Evolutionary conservation across 2,329 filamentous ascomycete genomes (phyloP).

Genomic region (Lasiodiplodia sp.): DNA sequence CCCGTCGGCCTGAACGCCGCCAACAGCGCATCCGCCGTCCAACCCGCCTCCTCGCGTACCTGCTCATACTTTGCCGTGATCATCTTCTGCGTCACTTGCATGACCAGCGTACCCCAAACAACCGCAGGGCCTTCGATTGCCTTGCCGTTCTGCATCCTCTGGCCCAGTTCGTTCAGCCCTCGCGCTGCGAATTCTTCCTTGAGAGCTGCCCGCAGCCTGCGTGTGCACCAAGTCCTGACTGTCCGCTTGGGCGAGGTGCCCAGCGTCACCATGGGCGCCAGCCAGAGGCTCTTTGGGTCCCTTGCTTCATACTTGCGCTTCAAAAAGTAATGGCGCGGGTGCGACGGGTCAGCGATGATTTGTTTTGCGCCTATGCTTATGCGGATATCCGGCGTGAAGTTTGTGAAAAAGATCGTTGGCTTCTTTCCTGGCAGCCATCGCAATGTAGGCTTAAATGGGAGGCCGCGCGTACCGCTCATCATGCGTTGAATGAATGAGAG

Average conservation of each 20-base stretch:
- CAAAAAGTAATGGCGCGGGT: not conserved
- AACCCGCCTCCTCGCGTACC: conserved; percentile 37
- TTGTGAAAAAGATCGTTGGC: conserved; percentile 5
- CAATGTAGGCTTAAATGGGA: not conserved
- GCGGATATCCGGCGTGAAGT: not conserved
- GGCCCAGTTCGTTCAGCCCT: conserved; percentile 38
- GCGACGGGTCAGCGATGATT: not conserved
- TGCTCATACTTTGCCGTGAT: conserved; percentile 40
- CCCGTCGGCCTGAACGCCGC: not conserved
- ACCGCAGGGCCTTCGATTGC: conserved; percentile 26
- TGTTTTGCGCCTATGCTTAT: not conserved
- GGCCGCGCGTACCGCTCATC: not conserved
- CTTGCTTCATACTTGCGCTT: conserved; percentile 7
- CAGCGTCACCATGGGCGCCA: conserved; percentile 38
- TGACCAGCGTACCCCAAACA: conserved; percentile 31
- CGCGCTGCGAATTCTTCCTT: conserved; percentile 42
- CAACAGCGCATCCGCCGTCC: conserved; percentile 35
- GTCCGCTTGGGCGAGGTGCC: conserved; percentile 42
- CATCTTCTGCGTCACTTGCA: conserved; percentile 37
- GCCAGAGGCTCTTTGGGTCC: conserved; percentile 42
- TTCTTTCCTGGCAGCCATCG: conserved; percentile 1
- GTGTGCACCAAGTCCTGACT: conserved; percentile 42
- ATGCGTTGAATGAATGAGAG: not conserved
- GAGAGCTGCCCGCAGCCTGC: conserved; percentile 42
- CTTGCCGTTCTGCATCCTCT: conserved; percentile 26